Evolutionary conservation across 139 green algal species (phyloP).

Genomic region (Deuterostichococcus epilithicus): DNA sequence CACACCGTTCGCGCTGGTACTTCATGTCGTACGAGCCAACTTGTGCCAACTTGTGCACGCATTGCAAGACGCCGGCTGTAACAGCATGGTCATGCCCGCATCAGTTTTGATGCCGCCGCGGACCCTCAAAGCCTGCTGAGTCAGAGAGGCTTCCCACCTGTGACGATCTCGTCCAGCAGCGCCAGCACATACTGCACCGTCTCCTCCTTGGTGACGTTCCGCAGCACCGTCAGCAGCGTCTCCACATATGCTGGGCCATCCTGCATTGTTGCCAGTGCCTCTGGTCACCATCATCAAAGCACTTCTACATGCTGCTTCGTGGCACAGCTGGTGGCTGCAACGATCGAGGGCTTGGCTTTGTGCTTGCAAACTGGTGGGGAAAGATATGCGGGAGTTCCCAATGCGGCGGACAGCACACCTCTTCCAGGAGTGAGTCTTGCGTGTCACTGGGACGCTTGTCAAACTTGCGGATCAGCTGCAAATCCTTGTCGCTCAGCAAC

Average conservation of each 20-base stretch:
- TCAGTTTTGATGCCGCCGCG: too few relatives aligned
- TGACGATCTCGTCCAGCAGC: slow-evolving; percentile 76
- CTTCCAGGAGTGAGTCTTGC: slow-evolving; percentile 61
- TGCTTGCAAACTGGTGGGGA: too few relatives aligned
- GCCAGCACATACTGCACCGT: slow-evolving; percentile 90
- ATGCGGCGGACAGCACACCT: slow-evolving; percentile 60
- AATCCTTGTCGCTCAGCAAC: slow-evolving; percentile 72
- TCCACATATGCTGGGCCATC: slow-evolving; percentile 65
- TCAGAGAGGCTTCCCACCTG: slow-evolving; percentile 30
- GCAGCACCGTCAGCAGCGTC: slow-evolving; percentile 80
- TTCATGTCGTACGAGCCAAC: neutral
- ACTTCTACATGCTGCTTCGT: neutral
- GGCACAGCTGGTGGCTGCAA: neutral
- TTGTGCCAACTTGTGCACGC: neutral
- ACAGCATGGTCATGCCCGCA: neutral
- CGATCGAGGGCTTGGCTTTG: neutral
- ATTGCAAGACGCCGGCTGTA: neutral
- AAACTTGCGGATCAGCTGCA: slow-evolving; percentile 57
- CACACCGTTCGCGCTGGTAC: neutral
- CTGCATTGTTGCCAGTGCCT: slow-evolving; percentile 28
- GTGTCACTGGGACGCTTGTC: slow-evolving; percentile 71
- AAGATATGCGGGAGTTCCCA: too few relatives aligned
- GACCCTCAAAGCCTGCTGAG: too few relatives aligned
- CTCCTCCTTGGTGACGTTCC: slow-evolving; percentile 86
- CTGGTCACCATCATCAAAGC: neutral